Evolutionary conservation across 2,329 filamentous ascomycete species (phyloP).

Genomic region (Penicillium sp.): DNA sequence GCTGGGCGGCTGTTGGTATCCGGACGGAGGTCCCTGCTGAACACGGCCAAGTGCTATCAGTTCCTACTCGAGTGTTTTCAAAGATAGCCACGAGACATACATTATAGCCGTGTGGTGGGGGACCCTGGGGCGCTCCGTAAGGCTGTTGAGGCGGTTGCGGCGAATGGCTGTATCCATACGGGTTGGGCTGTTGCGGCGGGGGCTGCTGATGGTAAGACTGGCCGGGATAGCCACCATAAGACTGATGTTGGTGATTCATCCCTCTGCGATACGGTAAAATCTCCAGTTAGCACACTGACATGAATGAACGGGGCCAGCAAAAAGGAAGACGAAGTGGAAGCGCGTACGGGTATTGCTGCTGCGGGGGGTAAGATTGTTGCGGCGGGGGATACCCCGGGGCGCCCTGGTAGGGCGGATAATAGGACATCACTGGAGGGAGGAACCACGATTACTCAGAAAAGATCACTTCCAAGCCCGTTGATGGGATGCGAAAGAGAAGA

Average conservation of each 20-base stretch:
- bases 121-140: conserved; percentile 27
- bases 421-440: conserved; percentile 55
- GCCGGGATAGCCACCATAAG: conserved; percentile 42
- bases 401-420: conserved; percentile 62
- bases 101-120: conserved; percentile 38
- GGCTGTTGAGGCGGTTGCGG: conserved; percentile 39
- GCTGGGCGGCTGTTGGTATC: conserved; percentile 38
- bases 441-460: conserved; percentile 10
- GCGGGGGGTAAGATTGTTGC: conserved; percentile 42
- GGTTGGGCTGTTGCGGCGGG: conserved; percentile 37
- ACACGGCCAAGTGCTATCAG: conserved; percentile 1
- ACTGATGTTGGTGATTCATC: conserved; percentile 39
- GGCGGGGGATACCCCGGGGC: conserved; percentile 58
- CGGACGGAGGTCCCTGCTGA: conserved; percentile 30
- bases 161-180: conserved; percentile 49
- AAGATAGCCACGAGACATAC: conserved; percentile 27
- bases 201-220: conserved; percentile 48
- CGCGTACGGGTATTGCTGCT: conserved; percentile 45
- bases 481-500: background rate
- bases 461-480: conserved; percentile 2
- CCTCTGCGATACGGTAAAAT: conserved; percentile 22
- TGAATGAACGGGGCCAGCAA: background rate
- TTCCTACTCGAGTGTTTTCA: background rate
- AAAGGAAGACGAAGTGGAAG: conserved; percentile 17
- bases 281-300: background rate